Percentiles rank a stretch among this genome's conserved stretches.
phyloP scores from a whole-genome alignment of 2,329 filamentous ascomycete genomes.

The Pseudofabraea citricarpa region DNA sequence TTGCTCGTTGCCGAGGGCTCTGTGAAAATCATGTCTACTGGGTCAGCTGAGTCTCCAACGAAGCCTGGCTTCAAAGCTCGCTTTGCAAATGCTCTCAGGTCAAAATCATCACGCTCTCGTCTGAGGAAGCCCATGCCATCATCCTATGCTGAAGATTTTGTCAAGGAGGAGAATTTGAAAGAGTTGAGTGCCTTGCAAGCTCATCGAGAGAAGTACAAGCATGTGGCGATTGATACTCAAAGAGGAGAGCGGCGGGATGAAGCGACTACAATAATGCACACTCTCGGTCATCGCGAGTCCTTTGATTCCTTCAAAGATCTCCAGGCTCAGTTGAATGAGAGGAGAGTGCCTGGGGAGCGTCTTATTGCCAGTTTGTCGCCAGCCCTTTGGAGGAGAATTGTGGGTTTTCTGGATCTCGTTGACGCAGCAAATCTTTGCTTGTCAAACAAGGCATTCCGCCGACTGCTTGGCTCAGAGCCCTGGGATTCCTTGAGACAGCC shows the following conservation, averaged over 20 bases:
- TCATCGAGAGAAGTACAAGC: constrained; percentile 11
- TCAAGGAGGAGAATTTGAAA: not conserved
- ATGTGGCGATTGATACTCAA: constrained; percentile 19
- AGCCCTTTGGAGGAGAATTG: constrained; percentile 40
- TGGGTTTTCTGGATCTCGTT: constrained; percentile 34
- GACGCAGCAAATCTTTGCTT: constrained; percentile 45
- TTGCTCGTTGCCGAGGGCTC: no score
- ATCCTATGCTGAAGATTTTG: not conserved
- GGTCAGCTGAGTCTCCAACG: no score
- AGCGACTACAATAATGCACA: constrained; percentile 24
- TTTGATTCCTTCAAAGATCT: constrained; percentile 16
- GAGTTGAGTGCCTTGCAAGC: constrained; percentile 3
- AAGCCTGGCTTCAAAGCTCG: constrained; percentile 6
- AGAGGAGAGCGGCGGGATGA: constrained; percentile 27
- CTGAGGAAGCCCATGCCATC: constrained; percentile 2
- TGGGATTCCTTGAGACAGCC: constrained; percentile 35
- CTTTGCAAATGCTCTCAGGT: constrained; percentile 6
- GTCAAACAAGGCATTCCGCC: constrained; percentile 40
- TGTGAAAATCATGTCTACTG: no score
- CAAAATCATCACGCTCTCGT: constrained; percentile 6
- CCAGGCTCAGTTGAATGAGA: constrained; percentile 3
- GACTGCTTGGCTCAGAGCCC: constrained; percentile 34
- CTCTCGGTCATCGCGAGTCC: constrained; percentile 24
- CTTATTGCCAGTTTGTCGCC: constrained; percentile 39
- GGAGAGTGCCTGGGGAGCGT: constrained; percentile 30